Evolutionary conservation across 768 basidiomycete genomes (phyloP), one percentile per base, ranked within the genome.

Genomic region (Russula dissimulans): DNA sequence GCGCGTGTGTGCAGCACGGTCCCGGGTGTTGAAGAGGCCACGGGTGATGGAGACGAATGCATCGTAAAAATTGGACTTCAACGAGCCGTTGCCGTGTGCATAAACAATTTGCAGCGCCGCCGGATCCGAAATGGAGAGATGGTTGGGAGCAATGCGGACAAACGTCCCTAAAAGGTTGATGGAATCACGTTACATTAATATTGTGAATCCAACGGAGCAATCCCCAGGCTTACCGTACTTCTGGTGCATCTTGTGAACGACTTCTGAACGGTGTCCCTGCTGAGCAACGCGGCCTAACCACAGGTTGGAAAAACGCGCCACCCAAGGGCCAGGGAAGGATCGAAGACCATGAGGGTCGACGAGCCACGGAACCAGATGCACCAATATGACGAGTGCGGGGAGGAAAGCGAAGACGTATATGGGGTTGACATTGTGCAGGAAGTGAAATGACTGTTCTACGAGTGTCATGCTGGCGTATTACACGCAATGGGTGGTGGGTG

Each of bases 11-110:
- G 89, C 87, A 2, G 69, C 68, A 31, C 89, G 81, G 69, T 87
- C 80, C 44, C 89, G 81, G 15, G 85, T 86, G 67, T 85, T 87
- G 78, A 89, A 89, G 17, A 89, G 72, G 3, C 86, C 85, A 34
- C 85, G 80, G 36, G 75, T 68, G 57, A 74, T 72, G 45, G 73
- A 71, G 15, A 74, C 73, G 59, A 74, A 73, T 1, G 73, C 73
- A 46, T 74, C 73, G 64, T 76, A 80, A 67, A 79, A 81, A 58
- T 76, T 71, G 38, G 75, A 68, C 67, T 80, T 80, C 18, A 69
- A 53, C 7, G 72, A 69, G 14, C 76, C 75, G n/a, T 67, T 73
- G 0, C 74, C 72, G 56, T 79, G 77, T 8, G 74, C 77, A 55
- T 79, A 78, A 45, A 80, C 68, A 54, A 69, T 59, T 29, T 71